Conservation (phyloP, 192 early-diverging fungal species). For the Spizellomyces sp. region DNA sequence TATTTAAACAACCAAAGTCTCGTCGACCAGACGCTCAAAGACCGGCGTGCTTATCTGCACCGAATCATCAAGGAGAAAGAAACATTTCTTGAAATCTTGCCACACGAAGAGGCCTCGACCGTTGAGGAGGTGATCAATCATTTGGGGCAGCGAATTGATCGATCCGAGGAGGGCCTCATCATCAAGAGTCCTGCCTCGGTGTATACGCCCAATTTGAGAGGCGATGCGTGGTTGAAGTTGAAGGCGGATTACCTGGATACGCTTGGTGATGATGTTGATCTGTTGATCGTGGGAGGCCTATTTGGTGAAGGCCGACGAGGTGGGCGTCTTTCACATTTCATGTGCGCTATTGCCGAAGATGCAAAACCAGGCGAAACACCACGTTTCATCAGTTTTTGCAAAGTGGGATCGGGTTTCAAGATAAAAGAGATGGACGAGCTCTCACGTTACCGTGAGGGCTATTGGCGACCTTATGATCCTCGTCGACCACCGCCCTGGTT, state of each 20-base stretch:
- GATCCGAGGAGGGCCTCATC: constrained; percentile 63
- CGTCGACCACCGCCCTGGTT: constrained; percentile 53
- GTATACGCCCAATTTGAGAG: constrained; percentile 57
- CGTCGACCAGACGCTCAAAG: constrained; percentile 54
- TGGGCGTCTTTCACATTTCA: constrained; percentile 58
- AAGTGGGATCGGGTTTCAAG: constrained; percentile 71
- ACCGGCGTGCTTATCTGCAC: constrained; percentile 55
- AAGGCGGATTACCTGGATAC: constrained; percentile 78
- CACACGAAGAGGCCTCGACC: constrained; percentile 49
- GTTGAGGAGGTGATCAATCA: constrained; percentile 62
- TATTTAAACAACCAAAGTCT: constrained; percentile 67
- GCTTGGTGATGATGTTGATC: constrained; percentile 71
- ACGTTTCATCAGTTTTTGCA: constrained; percentile 60
- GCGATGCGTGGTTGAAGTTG: constrained; percentile 69
- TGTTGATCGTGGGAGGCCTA: constrained; percentile 68
- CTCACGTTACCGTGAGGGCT: constrained; percentile 49
- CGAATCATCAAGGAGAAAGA: constrained; percentile 53
- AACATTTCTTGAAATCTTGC: constrained; percentile 60
- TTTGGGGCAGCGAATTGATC: constrained; percentile 57
- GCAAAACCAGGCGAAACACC: constrained; percentile 3
- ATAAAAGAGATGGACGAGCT: constrained; percentile 62
- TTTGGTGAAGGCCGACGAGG: constrained; percentile 63
- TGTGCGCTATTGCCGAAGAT: constrained; percentile 61
- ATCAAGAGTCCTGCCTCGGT: constrained; percentile 67
- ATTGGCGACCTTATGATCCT: constrained; percentile 50